Conservation (phyloP, 129 eudicot species). For the Arctium minus region DNA sequence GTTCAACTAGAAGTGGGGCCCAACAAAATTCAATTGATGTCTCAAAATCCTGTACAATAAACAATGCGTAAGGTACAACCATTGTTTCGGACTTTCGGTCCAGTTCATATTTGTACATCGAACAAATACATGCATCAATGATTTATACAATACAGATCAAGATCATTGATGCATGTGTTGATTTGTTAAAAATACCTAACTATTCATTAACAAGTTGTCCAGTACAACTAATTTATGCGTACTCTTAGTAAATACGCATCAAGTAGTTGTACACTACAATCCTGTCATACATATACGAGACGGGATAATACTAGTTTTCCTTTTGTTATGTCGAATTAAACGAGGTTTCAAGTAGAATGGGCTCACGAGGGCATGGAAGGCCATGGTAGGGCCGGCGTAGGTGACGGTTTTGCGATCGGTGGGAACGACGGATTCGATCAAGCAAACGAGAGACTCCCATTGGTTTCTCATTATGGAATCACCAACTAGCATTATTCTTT, state of each 20-base stretch:
- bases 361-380: conserved; percentile 81
- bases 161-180: too few species aligned
- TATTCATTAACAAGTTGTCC: background rate
- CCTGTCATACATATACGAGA: background rate
- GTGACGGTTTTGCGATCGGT: conserved; percentile 60
- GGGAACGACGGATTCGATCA: conserved; percentile 76
- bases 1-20: conserved; percentile 87
- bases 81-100: background rate
- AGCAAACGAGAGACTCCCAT: conserved; percentile 92
- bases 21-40: conserved; percentile 76
- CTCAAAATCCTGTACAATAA: conserved; percentile 61
- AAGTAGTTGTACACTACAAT: background rate
- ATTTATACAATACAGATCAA: background rate
- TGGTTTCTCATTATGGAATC: conserved; percentile 95
- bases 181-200: background rate
- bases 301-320: background rate
- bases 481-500: conserved; percentile 86
- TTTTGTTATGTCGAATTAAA: background rate
- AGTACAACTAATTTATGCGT: background rate
- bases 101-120: too few species aligned
- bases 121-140: background rate
- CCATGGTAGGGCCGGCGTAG: conserved; percentile 78
- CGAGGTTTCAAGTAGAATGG: background rate
- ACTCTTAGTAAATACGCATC: background rate
- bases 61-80: background rate